A percentile compares a stretch with the other conserved stretches of the same genome.
These are phyloP conservation scores for Cladosporium halotolerans DNA, from an alignment of 2,329 filamentous ascomycete species.

Conservation along the genomic window DNA sequence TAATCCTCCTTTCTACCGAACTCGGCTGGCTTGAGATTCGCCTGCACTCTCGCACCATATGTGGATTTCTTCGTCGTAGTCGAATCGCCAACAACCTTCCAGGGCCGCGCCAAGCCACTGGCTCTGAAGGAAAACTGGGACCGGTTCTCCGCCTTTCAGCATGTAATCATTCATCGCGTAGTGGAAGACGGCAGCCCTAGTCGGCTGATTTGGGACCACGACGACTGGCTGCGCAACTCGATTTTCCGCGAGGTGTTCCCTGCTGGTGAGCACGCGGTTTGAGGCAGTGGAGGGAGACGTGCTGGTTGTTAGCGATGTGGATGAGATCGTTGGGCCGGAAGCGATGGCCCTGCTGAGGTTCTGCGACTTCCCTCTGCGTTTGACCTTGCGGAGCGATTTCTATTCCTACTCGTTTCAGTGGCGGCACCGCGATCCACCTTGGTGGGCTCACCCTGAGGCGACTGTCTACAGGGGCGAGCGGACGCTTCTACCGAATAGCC, in stretches of 20 bases:
- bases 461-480: constrained; percentile 55
- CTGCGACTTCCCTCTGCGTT: constrained; percentile 5
- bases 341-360: constrained; percentile 9
- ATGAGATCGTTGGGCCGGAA: constrained; percentile 10
- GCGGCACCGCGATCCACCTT: constrained; percentile 34
- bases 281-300: constrained; percentile 22
- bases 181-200: constrained; percentile 10
- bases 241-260: constrained; percentile 50
- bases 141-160: constrained; percentile 8
- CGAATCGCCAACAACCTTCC: constrained; percentile 12
- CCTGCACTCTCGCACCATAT: constrained; percentile 47
- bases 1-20: constrained; percentile 58
- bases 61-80: constrained; percentile 14
- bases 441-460: constrained; percentile 56
- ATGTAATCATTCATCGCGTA: constrained; percentile 11
- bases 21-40: constrained; percentile 62
- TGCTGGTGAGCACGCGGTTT: constrained; percentile 37
- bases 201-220: constrained; percentile 11
- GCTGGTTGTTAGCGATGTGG: constrained; percentile 12
- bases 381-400: constrained; percentile 9
- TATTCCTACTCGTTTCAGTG: constrained; percentile 14
- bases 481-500: constrained; percentile 50
- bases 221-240: constrained; percentile 11
- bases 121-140: constrained; percentile 9
- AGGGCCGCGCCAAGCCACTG: constrained; percentile 4